phyloP scores from a whole-genome alignment of 1,139 yeast species.

The Arxiozyma slooffiae region DNA sequence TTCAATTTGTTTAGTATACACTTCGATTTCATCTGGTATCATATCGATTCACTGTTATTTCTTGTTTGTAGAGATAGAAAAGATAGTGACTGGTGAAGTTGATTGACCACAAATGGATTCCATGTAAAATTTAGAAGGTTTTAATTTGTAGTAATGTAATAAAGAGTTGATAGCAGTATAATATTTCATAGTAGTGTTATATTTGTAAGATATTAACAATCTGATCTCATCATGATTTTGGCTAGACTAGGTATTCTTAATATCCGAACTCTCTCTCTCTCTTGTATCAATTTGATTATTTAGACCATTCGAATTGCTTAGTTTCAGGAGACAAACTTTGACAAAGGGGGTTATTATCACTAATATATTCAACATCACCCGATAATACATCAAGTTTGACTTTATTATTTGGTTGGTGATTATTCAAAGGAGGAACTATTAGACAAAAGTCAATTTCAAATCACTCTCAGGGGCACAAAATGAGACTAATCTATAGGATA shows the following conservation, averaged over 20 bases:
- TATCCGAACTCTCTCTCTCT: constrained; percentile 87
- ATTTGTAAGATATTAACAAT: constrained; percentile 80
- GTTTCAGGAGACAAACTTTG: constrained; percentile 76
- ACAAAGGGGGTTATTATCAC: constrained; percentile 72
- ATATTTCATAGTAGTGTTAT: constrained; percentile 76
- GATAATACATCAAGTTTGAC: constrained; percentile 25
- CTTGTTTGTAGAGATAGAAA: constrained; percentile 70
- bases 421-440: constrained; percentile 40
- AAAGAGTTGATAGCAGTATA: constrained; percentile 81
- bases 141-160: constrained; percentile 81
- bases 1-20: constrained; percentile 80
- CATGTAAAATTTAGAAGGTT: constrained; percentile 81
- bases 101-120: constrained; percentile 52
- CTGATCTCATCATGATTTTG: constrained; percentile 74
- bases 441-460: constrained; percentile 76
- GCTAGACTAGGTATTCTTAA: constrained; percentile 65
- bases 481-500: constrained; percentile 67
- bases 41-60: constrained; percentile 31
- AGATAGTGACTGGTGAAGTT: constrained; percentile 44
- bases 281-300: constrained; percentile 60
- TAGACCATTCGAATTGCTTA: constrained; percentile 61
- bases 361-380: constrained; percentile 51
- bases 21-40: constrained; percentile 39
- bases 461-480: constrained; percentile 60
- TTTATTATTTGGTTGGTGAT: constrained; percentile 34